phyloP scores from a whole-genome alignment of 148 eudicot species.

The Bassia scoparia region DNA sequence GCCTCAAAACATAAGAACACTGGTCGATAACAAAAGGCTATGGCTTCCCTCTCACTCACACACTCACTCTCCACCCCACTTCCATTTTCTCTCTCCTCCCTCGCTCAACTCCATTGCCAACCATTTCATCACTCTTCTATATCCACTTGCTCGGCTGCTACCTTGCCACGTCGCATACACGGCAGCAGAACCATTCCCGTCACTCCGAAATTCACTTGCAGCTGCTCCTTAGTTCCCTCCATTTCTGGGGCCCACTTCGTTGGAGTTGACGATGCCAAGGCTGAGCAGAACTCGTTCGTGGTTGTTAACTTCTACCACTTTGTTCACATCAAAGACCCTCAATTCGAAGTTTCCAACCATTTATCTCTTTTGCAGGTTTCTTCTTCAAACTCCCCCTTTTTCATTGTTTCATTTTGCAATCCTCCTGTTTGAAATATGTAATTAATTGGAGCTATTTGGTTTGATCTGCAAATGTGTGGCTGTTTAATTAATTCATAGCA shows the following conservation, averaged over 20 bases:
- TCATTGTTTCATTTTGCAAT: neutral
- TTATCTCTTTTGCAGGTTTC: constrained; percentile 62
- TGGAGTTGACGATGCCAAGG: constrained; percentile 1
- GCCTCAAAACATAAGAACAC: too few species aligned
- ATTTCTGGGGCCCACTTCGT: neutral
- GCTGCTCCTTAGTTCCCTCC: constrained; percentile 7
- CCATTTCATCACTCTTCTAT: neutral
- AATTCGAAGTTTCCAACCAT: constrained; percentile 61
- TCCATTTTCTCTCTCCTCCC: neutral
- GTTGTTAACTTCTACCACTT: constrained; percentile 78
- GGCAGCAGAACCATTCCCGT: neutral
- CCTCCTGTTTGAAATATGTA: too few species aligned
- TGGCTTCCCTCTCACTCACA: constrained; percentile 10
- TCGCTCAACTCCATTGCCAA: neutral
- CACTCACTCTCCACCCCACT: neutral
- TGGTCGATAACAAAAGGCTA: too few species aligned
- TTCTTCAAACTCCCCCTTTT: neutral
- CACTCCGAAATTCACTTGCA: neutral
- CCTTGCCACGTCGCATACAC: neutral
- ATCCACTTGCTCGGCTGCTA: neutral
- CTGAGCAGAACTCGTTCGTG: constrained; percentile 34
- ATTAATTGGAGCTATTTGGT: too few species aligned
- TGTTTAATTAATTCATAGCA: too few species aligned
- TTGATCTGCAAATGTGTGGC: too few species aligned
- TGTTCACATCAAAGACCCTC: constrained; percentile 52